Base-by-base conservation (phyloP, 108 stramenopile species). In the Cyclotella sp. region DNA sequence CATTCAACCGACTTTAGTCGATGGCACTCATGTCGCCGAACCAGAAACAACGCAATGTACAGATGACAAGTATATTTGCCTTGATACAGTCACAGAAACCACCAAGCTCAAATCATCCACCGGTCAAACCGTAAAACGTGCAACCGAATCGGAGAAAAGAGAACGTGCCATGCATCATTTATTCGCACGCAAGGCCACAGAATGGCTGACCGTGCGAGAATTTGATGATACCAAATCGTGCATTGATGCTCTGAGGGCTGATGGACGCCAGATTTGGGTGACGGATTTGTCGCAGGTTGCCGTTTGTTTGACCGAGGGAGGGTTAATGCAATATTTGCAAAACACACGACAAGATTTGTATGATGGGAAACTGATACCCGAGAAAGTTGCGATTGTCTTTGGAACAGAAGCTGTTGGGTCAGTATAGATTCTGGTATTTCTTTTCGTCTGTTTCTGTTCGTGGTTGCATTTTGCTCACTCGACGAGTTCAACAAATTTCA, bases 321-420 rank as follows among this genome's bases (percentile, higher is more conserved):
- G 46, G 11, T 45, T 90, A 14, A 12, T 41, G 26, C 43, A 76
- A 59, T 27, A 72, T 54, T 49, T 72, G 15, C 21, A 72, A 29
- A 28, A 27, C 14, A 13, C 40, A 26, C 58, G 59, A 18, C 65
- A 63, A 73, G 76, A 47, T 14, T 63, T 57, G n/a, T 68, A 59
- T 65, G 18, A 40, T 64, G 61, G 61, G 40, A 77, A 84, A 44
- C 18, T 79, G 21, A 70, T 96, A n/a, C 97, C 97, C 10, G 73
- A 85, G n/a, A 91, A 90, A 66, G 63, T 97, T 22, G 97, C 97
- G 39, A 86, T 97, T 71, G 93, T 95, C 6, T 89, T 97, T 78
- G 97, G 97, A 44, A 95, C 93, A 3, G 97, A 97, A 83, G 87
- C 91, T 15, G 91, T 90, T 30, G 97, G 97, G 47, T 49, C 2